Percentiles rank a stretch among this genome's conserved stretches.
These are phyloP conservation scores for Carallia brachiata DNA, from an alignment of 345 rosid genomes.

Conservation along the genomic window DNA sequence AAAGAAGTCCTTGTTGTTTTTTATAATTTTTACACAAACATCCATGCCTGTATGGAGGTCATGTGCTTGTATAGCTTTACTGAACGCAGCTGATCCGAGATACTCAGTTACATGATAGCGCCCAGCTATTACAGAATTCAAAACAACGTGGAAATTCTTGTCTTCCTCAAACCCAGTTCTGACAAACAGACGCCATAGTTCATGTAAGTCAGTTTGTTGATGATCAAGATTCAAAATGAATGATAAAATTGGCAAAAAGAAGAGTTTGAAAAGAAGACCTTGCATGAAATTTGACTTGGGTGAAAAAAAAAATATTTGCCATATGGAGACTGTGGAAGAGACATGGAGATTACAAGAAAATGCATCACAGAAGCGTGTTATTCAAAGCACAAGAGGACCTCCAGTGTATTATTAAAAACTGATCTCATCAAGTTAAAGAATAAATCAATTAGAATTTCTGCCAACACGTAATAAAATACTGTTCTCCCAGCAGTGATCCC, in stretches of 20 bases:
- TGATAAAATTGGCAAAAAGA: constrained; percentile 6
- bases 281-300: neutral
- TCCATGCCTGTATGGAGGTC: constrained; percentile 98
- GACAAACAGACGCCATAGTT: constrained; percentile 29
- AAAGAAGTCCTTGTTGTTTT: constrained; percentile 98
- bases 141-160: constrained; percentile 91
- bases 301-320: neutral
- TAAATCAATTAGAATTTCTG: too few species aligned
- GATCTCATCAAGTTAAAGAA: too few species aligned
- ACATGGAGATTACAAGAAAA: neutral
- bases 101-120: constrained; percentile 98
- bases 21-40: constrained; percentile 94
- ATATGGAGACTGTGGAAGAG: neutral
- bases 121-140: constrained; percentile 94
- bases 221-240: constrained; percentile 7
- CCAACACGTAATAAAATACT: too few species aligned
- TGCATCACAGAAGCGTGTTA: neutral
- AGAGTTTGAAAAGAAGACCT: neutral
- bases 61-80: constrained; percentile 99
- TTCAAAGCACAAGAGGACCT: neutral
- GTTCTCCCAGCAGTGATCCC: too few species aligned
- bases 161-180: constrained; percentile 99
- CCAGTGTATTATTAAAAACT: neutral
- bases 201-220: constrained; percentile 15
- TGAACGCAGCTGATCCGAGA: constrained; percentile 99